Evolutionary conservation across 2,329 filamentous ascomycete species (phyloP).

Genomic region (Calycina herbarum): DNA sequence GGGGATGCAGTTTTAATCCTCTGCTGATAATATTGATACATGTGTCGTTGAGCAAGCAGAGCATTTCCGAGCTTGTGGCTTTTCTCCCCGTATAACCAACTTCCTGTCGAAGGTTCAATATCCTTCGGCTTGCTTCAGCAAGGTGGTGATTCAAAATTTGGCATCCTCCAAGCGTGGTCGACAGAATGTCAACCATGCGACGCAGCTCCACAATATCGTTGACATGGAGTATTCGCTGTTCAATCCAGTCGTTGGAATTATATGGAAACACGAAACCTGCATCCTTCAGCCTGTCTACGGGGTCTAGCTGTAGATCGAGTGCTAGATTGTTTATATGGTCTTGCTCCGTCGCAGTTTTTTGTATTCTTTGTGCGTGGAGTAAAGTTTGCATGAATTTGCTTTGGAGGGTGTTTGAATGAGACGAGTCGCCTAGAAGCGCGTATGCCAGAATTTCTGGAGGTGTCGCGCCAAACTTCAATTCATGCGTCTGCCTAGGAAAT

Average conservation of each 20-base stretch:
- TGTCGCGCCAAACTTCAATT: neutral
- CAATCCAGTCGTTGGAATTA: neutral
- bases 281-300: neutral
- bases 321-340: neutral
- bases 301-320: neutral
- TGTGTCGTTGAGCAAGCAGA: neutral
- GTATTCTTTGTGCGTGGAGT: neutral
- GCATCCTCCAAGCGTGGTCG: slow-evolving; percentile 5
- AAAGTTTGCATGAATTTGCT: neutral
- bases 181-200: neutral
- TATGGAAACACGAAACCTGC: neutral
- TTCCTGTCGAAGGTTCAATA: neutral
- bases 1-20: neutral
- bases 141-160: neutral
- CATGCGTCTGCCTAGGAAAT: neutral
- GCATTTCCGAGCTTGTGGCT: neutral
- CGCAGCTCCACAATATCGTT: neutral
- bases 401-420: neutral
- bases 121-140: neutral
- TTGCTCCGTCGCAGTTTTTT: neutral
- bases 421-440: neutral
- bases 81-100: neutral
- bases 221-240: neutral
- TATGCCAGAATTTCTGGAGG: neutral
- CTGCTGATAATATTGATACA: neutral